Evolutionary conservation across 768 basidiomycete genomes (phyloP).

Genomic region (Leccinum fibrillosum): DNA sequence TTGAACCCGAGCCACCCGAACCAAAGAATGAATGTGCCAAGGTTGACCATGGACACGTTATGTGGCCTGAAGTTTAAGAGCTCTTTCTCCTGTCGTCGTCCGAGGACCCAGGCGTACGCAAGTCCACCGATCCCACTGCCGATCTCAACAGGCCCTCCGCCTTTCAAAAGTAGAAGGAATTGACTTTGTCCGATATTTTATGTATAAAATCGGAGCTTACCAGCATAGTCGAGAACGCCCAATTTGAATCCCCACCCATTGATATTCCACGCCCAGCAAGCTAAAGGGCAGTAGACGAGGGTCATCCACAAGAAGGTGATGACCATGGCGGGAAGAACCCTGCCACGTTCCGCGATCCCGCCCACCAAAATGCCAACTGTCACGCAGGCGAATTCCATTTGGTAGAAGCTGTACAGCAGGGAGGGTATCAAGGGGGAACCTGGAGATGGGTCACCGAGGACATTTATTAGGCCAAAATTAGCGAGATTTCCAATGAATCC

Average conservation of each 20-base stretch:
- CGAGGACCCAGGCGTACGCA: conserved; percentile 85
- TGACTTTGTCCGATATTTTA: not conserved
- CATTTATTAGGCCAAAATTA: conserved; percentile 73
- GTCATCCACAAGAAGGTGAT: conserved; percentile 85
- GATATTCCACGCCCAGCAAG: conserved; percentile 78
- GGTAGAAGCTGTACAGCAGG: conserved; percentile 81
- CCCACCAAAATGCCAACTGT: conserved; percentile 76
- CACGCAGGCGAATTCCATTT: conserved; percentile 83
- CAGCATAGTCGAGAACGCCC: conserved; percentile 88
- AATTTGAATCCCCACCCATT: conserved; percentile 84
- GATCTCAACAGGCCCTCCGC: conserved; percentile 87
- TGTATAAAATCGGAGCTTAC: conserved; percentile 34
- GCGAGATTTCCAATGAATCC: conserved; percentile 77
- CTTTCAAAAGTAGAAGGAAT: conserved; percentile 31
- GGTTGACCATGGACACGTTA: conserved; percentile 77
- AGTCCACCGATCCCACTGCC: conserved; percentile 82
- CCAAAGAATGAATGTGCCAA: conserved; percentile 86
- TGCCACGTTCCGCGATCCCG: conserved; percentile 82
- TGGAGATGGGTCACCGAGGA: conserved; percentile 68
- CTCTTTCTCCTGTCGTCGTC: conserved; percentile 70
- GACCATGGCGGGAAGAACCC: conserved; percentile 77
- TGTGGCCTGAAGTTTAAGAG: conserved; percentile 82
- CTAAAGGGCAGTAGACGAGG: conserved; percentile 83
- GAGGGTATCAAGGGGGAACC: conserved; percentile 81
- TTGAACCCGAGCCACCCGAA: conserved; percentile 92